These are phyloP conservation scores for Tillandsia fasciculata DNA, from an alignment of 176 grass and related monocot species.

Conservation along the genomic window DNA sequence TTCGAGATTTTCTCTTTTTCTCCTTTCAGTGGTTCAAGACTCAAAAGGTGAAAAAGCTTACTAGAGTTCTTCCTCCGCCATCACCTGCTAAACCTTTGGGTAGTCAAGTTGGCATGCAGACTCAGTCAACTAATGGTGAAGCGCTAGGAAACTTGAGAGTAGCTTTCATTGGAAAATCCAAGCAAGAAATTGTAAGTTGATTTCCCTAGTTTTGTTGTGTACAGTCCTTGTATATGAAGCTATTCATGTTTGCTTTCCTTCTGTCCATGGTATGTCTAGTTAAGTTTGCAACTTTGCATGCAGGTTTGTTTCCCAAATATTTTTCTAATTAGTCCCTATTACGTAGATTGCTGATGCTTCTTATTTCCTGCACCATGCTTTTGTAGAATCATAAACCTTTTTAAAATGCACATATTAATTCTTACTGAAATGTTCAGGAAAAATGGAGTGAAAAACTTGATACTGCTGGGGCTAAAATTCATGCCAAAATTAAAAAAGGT, in stretches of 20 bases:
- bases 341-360: neutral
- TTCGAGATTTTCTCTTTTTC: conserved; percentile 9
- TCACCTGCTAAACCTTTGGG: conserved; percentile 50
- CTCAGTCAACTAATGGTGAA: conserved; percentile 33
- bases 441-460: conserved; percentile 70
- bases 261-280: neutral
- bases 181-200: conserved; percentile 46
- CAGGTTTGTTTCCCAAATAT: conserved; percentile 1
- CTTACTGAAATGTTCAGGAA: conserved; percentile 32
- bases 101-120: conserved; percentile 26
- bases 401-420: neutral
- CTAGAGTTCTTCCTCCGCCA: conserved; percentile 64
- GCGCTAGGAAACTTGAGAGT: conserved; percentile 65
- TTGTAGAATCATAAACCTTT: neutral
- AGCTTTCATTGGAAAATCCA: conserved; percentile 56
- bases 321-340: conserved; percentile 7
- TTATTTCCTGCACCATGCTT: neutral
- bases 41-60: conserved; percentile 78
- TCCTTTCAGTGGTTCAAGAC: conserved; percentile 83
- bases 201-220: conserved; percentile 1
- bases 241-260: no score
- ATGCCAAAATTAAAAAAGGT: conserved; percentile 77
- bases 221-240: neutral
- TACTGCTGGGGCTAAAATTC: conserved; percentile 50
- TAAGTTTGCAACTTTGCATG: conserved; percentile 1